Conservation (phyloP, 306 rosid genomes). For the Styphnolobium japonicum region DNA sequence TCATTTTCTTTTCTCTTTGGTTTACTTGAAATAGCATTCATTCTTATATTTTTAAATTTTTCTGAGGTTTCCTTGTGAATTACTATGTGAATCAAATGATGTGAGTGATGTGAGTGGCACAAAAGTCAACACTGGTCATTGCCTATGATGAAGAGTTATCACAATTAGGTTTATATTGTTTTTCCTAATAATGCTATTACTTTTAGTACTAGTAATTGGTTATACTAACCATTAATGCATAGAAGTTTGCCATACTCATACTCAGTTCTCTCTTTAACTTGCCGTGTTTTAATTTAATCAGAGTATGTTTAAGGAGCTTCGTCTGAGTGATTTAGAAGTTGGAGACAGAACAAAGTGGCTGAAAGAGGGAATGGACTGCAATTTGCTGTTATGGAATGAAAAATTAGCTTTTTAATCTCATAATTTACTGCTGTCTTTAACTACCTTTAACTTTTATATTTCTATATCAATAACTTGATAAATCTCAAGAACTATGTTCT, state of each 20-base stretch:
- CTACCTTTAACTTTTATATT: background rate
- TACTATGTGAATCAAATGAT: background rate
- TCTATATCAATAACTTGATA: background rate
- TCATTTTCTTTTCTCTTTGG: too few relatives aligned
- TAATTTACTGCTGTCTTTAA: background rate
- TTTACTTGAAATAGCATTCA: too few relatives aligned
- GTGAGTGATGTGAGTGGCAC: background rate
- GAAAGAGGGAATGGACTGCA: conserved; percentile 78
- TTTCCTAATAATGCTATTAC: conserved; percentile 10
- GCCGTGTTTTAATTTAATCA: background rate
- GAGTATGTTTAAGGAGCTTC: conserved; percentile 62
- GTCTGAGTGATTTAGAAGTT: conserved; percentile 48
- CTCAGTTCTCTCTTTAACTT: background rate
- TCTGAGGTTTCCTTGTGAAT: background rate
- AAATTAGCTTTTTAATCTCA: conserved; percentile 30
- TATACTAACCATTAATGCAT: background rate
- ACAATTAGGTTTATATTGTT: background rate
- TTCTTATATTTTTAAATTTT: background rate
- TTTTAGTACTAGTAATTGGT: background rate
- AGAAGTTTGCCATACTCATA: background rate
- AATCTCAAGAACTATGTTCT: background rate
- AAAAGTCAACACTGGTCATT: background rate
- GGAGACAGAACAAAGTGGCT: conserved; percentile 61
- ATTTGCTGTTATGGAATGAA: conserved; percentile 61
- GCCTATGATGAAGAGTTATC: background rate